Base-by-base conservation (phyloP, 805 yeast species). In the Blastobotrys robertii region DNA sequence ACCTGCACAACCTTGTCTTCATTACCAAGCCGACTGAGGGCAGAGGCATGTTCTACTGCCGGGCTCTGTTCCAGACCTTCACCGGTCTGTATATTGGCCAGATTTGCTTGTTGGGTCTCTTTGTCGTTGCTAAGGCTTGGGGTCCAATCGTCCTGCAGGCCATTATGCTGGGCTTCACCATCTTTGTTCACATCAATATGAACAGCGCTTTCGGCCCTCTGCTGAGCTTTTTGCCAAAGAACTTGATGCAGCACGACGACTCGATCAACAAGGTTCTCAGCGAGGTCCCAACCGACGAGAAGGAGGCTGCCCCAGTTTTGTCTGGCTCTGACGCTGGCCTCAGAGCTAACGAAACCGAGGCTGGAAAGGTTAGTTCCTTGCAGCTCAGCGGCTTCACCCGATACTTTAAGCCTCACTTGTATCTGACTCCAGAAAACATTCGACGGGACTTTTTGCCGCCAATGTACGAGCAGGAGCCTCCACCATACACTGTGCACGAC, bases 71-170 rank as follows among this genome's bases (percentile, higher is more conserved):
- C 68, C 97, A 90, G 65, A 81, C 94, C 1, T 72, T 90, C 59
- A 79, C 80, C 32, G 98, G 98, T 45, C 62, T 92, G 36, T 90
- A 90, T 60, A 60, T 90, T 37, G 95, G 95, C 33, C 88, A 90
- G 63, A 64, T 87, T 15, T 85, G 95, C 68, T 54, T 92, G 49
- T 59, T 92, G 42, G 97, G 96, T 43, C 63, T 92, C 44, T 88
- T 86, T 59, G 84, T 77, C 12, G 94, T 90, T 44, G 87, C 94
- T 48, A 85, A 85, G 69, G 82, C 94, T 34, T 90, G 96, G 96
- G 97, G 96, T 37, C 94, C 96, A 31, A 72, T 87, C 50, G 84
- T 80, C 2, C 64, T 90, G 42, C 84, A 83, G 60, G 79, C 77
- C 1, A 69, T 88, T 41, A 68, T 81, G 34, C 54, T 85, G 10